Percentiles rank a stretch among this genome's conserved stretches.
phyloP scores from a whole-genome alignment of 163 green algal genomes.

The Scenedesmus sp. region DNA sequence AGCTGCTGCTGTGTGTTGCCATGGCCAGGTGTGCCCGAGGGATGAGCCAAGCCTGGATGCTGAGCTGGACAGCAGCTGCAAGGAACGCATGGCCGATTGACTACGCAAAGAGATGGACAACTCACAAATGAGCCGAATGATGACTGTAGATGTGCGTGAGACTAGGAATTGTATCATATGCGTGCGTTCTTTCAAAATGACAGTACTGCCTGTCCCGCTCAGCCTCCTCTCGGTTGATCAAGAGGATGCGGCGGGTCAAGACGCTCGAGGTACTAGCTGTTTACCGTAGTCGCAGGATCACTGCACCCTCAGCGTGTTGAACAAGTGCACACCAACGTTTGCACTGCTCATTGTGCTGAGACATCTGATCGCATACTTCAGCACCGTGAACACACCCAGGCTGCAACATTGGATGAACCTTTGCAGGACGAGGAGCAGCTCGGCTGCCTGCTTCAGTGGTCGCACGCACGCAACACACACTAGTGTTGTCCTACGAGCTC shows the following conservation, averaged over 20 bases:
- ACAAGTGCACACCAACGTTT: neutral
- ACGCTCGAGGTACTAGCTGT: neutral
- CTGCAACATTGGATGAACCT: neutral
- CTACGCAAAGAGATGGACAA: neutral
- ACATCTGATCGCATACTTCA: neutral
- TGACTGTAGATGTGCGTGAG: neutral
- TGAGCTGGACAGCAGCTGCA: constrained; percentile 11
- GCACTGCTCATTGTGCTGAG: neutral
- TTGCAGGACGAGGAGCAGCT: neutral
- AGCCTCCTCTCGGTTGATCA: neutral
- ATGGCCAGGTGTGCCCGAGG: neutral
- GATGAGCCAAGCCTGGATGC: neutral
- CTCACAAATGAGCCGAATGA: neutral
- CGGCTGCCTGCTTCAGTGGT: constrained; percentile 14
- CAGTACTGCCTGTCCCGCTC: neutral
- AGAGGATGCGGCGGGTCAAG: neutral
- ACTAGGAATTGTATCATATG: neutral
- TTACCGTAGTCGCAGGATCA: neutral
- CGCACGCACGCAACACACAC: neutral
- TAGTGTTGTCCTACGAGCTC: neutral
- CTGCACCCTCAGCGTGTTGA: neutral
- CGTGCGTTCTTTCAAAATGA: neutral
- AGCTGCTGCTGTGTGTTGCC: neutral
- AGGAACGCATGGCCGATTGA: neutral
- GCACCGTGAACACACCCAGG: no score